These are phyloP conservation scores for Geosmithia morbida DNA, from an alignment of 2,329 filamentous ascomycete species.

Conservation along the genomic window DNA sequence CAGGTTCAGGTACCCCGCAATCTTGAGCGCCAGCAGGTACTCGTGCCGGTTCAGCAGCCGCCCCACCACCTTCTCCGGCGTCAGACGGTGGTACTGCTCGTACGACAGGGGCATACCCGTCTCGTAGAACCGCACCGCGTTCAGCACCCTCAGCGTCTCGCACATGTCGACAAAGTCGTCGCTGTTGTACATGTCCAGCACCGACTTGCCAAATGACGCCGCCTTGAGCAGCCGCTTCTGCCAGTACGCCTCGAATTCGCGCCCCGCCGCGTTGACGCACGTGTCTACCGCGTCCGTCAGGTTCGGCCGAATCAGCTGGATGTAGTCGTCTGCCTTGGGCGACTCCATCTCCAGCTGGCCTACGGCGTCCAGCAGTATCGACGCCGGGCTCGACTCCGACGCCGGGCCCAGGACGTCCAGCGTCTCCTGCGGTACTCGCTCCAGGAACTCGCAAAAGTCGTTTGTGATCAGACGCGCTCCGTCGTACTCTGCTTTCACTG, in stretches of 20 bases:
- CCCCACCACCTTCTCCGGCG: constrained; percentile 74
- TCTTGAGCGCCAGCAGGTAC: constrained; percentile 76
- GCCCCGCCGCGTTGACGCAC: constrained; percentile 83
- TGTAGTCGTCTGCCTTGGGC: constrained; percentile 94
- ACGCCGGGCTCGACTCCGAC: constrained; percentile 77
- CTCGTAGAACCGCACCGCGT: constrained; percentile 83
- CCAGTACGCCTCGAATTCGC: constrained; percentile 83
- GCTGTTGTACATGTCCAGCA: constrained; percentile 92
- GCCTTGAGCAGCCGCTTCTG: constrained; percentile 94
- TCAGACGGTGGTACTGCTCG: constrained; percentile 84
- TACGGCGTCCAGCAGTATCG: constrained; percentile 85
- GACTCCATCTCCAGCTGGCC: constrained; percentile 86
- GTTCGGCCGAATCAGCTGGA: constrained; percentile 79
- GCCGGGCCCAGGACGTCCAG: constrained; percentile 83
- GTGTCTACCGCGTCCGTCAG: constrained; percentile 87
- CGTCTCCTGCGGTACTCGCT: constrained; percentile 76
- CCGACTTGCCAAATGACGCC: constrained; percentile 94
- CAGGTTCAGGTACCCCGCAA: constrained; percentile 76
- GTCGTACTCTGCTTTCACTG: constrained; percentile 41
- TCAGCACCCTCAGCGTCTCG: constrained; percentile 81
- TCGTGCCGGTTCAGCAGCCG: constrained; percentile 80
- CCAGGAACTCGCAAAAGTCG: constrained; percentile 93
- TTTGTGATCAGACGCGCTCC: constrained; percentile 86
- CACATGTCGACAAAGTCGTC: constrained; percentile 99
- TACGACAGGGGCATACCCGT: constrained; percentile 83